phyloP scores from a whole-genome alignment of 495 filamentous ascomycete genomes.

The Aspergillus nanangensis region DNA sequence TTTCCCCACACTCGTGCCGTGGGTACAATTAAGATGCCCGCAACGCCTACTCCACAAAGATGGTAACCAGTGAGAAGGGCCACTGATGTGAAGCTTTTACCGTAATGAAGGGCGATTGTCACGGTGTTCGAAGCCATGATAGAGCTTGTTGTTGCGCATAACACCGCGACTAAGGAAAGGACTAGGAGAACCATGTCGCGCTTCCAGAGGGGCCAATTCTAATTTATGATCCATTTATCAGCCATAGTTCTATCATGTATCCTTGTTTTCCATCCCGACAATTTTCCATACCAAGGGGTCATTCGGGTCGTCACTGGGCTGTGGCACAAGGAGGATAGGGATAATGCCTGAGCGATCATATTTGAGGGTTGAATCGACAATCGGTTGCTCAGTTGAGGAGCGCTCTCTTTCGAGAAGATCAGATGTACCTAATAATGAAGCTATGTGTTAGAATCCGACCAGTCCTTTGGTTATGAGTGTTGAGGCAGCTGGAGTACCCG shows the following conservation, averaged over 20 bases:
- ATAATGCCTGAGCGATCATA: slow-evolving; percentile 63
- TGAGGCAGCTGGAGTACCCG: too few species aligned
- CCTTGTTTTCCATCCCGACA: background rate
- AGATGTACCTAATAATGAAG: slow-evolving; percentile 53
- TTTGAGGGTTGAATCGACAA: slow-evolving; percentile 51
- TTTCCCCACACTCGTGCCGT: slow-evolving; percentile 91
- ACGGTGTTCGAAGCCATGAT: slow-evolving; percentile 85
- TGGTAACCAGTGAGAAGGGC: slow-evolving; percentile 86
- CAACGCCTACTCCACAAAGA: slow-evolving; percentile 75
- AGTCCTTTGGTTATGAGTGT: too few species aligned
- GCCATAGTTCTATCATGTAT: background rate
- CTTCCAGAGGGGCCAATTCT: slow-evolving; percentile 91
- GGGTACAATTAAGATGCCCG: slow-evolving; percentile 79
- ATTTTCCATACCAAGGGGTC: slow-evolving; percentile 58
- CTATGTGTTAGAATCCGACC: background rate
- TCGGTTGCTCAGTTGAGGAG: slow-evolving; percentile 27
- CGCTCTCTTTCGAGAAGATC: slow-evolving; percentile 57
- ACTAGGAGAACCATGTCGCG: slow-evolving; percentile 76
- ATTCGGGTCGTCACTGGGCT: slow-evolving; percentile 77
- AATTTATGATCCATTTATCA: slow-evolving; percentile 14
- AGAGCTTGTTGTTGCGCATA: slow-evolving; percentile 74
- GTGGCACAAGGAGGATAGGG: slow-evolving; percentile 72
- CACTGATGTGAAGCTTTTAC: slow-evolving; percentile 58
- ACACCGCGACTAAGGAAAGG: slow-evolving; percentile 74
- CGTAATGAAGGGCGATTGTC: slow-evolving; percentile 58